Base-by-base conservation (phyloP, 192 early-diverging fungal species). In the Backusella psychrophila region DNA sequence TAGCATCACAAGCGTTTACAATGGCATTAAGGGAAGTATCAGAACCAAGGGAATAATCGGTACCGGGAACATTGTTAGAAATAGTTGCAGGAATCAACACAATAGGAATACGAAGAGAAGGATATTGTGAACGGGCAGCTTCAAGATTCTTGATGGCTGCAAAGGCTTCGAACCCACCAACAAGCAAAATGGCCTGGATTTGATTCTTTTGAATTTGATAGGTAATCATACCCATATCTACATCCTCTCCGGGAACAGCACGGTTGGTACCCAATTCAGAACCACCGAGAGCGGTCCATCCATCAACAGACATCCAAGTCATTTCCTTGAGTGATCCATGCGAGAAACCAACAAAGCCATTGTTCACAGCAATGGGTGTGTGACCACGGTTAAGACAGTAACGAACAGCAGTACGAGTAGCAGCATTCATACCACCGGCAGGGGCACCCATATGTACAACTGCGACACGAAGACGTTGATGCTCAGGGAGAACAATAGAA, bases 51-150 rank as follows among this genome's bases (percentile, higher is more conserved):
- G 94, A 96, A 80, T 88, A 96, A 81, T 99, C 96, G 0, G 97
- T 98, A 12, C 96, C 97, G 1, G 97, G 97, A 15, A 99, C 96
- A 80, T 99, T 99, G 86, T 99, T 99, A 31, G 93, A 95, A 71
- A 99, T 91, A 1, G 97, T 99, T 19, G 97, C 97, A 4, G 97
- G 97, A 4, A 99, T 85, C 59, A 94, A 88, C 15, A 93, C 90
- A 87, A 98, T 96, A 2, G 97, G 97, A 72, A 99, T 97, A 77
- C 93, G 91, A 80, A 99, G 93, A 3, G 95, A 93, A 44, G 97
- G 97, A 78, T 96, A 99, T 75, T 90, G 82, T 5, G 75, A 17
- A 53, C 97, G 85, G 46, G 88, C 89, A 29, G 89, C 82, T 72
- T 90, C 87, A 79, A 99, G 83, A 53, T 90, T 86, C 4, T 95